Percentiles rank a stretch among this genome's conserved stretches.
These are phyloP conservation scores for Leucosporidium yakuticum DNA, from an alignment of 768 basidiomycete species.

Conservation along the genomic window DNA sequence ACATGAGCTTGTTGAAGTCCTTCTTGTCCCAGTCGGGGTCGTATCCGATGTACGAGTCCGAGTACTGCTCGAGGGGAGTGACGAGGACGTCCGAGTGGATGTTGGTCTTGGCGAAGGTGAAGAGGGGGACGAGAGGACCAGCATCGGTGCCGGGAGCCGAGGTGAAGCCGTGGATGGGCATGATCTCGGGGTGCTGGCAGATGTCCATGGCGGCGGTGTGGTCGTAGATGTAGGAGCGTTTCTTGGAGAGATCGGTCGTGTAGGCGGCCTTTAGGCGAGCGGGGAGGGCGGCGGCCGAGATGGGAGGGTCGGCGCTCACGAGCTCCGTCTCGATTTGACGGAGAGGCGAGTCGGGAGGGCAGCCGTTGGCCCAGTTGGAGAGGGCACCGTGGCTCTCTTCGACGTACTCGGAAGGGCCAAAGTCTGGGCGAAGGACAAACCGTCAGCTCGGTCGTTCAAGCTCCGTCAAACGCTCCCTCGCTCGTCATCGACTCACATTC, in stretches of 20 bases:
- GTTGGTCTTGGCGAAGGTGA: constrained; percentile 79
- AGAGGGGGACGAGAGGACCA: constrained; percentile 50
- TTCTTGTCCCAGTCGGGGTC: constrained; percentile 93
- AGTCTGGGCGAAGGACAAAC: constrained; percentile 15
- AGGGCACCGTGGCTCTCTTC: constrained; percentile 20
- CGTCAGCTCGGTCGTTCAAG: neutral
- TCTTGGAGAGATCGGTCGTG: constrained; percentile 9
- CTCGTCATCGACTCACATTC: constrained; percentile 33
- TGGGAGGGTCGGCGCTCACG: neutral
- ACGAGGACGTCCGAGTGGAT: constrained; percentile 88
- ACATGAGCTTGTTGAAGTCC: constrained; percentile 70
- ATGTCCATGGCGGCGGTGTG: constrained; percentile 42
- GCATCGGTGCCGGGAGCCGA: constrained; percentile 35
- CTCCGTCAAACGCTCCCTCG: neutral
- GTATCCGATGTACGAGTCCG: constrained; percentile 68
- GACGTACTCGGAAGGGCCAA: constrained; percentile 35
- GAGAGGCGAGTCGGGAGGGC: constrained; percentile 38
- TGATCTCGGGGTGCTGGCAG: constrained; percentile 44
- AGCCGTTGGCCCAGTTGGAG: constrained; percentile 40
- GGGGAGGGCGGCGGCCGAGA: constrained; percentile 13
- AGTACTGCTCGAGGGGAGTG: constrained; percentile 93
- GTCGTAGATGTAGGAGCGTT: constrained; percentile 42
- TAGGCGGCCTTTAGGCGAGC: constrained; percentile 17
- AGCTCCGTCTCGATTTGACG: constrained; percentile 26
- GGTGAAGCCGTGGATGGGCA: constrained; percentile 44